These are phyloP conservation scores for Parascedosporium putredinis DNA, from an alignment of 2,329 filamentous ascomycete species.

Conservation along the genomic window DNA sequence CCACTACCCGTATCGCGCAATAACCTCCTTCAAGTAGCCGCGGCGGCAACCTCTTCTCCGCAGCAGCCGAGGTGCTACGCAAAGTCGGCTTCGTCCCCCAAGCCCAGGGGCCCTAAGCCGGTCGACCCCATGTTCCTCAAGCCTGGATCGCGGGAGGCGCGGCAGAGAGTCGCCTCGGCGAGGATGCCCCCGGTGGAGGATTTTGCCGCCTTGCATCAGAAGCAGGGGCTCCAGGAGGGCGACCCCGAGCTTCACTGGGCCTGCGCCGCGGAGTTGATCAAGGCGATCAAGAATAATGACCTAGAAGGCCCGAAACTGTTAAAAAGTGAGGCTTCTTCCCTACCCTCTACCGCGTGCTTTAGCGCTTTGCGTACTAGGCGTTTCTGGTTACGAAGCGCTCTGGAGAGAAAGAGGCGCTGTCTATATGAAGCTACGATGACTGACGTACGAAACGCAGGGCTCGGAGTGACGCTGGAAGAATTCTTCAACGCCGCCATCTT, in stretches of 20 bases:
- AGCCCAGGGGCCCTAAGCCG: neutral
- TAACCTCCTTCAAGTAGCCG: neutral
- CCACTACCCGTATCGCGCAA: neutral
- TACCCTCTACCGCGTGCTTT: no score
- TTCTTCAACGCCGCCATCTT: constrained; percentile 8
- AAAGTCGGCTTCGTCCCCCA: neutral
- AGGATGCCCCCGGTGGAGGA: neutral
- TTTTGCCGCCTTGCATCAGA: neutral
- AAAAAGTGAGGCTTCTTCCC: neutral
- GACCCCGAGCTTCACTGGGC: constrained; percentile 5
- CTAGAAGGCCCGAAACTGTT: constrained; percentile 1
- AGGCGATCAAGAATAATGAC: constrained; percentile 4
- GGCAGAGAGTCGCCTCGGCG: neutral
- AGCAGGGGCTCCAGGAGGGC: constrained; percentile 4
- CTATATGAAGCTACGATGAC: neutral
- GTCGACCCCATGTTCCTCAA: neutral
- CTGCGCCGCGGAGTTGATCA: constrained; percentile 7
- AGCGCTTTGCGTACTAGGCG: no score
- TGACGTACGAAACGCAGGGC: neutral
- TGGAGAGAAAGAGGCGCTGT: neutral
- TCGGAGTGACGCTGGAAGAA: neutral
- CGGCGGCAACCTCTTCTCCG: neutral
- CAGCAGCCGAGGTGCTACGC: neutral
- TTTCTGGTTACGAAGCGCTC: no score
- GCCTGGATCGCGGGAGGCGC: neutral